Conservation (phyloP, 2,329 filamentous ascomycete species). For the Drechmeria coniospora region DNA sequence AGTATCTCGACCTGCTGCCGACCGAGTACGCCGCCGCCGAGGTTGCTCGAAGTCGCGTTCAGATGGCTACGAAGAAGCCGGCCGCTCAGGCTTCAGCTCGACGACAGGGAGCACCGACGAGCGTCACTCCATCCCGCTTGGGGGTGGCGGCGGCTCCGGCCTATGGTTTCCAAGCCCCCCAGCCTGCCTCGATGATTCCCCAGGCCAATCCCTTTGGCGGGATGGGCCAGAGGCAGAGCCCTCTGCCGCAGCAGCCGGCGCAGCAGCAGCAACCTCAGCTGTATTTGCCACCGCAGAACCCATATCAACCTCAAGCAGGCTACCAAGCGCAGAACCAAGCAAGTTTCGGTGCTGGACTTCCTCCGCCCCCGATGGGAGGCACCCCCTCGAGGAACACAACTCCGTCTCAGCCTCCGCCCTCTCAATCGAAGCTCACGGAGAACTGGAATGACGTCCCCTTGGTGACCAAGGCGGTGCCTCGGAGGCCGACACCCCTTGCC, state of each 20-base stretch:
- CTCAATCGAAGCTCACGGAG: conserved; percentile 54
- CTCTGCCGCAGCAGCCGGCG: conserved; percentile 13
- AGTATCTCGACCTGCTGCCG: conserved; percentile 80
- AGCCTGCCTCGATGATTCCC: conserved; percentile 15
- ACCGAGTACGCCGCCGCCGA: conserved; percentile 73
- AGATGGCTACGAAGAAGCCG: conserved; percentile 55
- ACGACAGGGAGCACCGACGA: conserved; percentile 16
- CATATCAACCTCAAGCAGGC: conserved; percentile 16
- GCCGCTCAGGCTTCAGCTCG: conserved; percentile 11
- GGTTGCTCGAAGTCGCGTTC: conserved; percentile 70
- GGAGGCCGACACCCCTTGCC: conserved; percentile 58
- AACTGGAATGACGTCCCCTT: conserved; percentile 95
- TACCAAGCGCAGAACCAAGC: conserved; percentile 39
- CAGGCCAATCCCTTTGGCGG: conserved; percentile 15
- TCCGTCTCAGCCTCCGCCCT: conserved; percentile 53
- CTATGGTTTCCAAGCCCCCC: conserved; percentile 33
- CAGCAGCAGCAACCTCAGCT: conserved; percentile 16
- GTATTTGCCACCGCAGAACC: conserved; percentile 22
- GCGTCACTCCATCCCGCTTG: conserved; percentile 20
- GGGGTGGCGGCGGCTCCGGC: too few relatives aligned
- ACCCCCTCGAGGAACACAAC: conserved; percentile 42
- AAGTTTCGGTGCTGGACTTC: conserved; percentile 17
- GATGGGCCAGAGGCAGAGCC: conserved; percentile 8
- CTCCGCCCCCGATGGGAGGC: conserved; percentile 19
- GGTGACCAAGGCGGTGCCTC: conserved; percentile 57